Conservation (phyloP, 768 basidiomycete genomes). For the Multifurca ochricompacta region DNA sequence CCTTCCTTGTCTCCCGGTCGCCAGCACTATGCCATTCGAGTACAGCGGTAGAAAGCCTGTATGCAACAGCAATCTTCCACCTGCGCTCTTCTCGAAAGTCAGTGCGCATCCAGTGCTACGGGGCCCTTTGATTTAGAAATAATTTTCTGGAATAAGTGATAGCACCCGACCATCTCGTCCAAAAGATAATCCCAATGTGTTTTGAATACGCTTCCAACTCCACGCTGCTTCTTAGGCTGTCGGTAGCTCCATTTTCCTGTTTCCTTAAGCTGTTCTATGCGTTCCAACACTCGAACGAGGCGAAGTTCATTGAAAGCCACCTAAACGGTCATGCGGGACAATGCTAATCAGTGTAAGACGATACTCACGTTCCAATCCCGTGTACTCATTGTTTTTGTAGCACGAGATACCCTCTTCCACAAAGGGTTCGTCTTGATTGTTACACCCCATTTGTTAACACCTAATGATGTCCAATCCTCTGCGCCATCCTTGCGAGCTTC, state of each 20-base stretch:
- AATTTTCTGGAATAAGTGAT: background rate
- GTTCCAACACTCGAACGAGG: conserved; percentile 71
- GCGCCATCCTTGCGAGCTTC: conserved; percentile 34
- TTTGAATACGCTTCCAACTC: conserved; percentile 64
- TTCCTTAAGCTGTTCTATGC: conserved; percentile 76
- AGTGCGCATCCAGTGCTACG: conserved; percentile 90
- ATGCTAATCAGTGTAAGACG: background rate
- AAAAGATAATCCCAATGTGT: conserved; percentile 93
- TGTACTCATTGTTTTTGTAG: conserved; percentile 71
- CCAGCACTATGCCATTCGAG: conserved; percentile 81
- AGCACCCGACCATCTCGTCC: conserved; percentile 80
- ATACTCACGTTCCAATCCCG: conserved; percentile 73
- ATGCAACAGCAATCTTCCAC: conserved; percentile 86
- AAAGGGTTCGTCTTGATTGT: conserved; percentile 71
- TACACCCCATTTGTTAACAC: conserved; percentile 58
- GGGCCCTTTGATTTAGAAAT: background rate
- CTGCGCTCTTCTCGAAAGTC: conserved; percentile 92
- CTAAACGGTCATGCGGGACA: conserved; percentile 30
- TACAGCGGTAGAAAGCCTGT: conserved; percentile 71
- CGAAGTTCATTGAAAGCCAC: conserved; percentile 74
- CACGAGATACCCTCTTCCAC: conserved; percentile 57
- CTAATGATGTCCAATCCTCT: conserved; percentile 60
- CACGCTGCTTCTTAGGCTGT: conserved; percentile 91
- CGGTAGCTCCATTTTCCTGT: conserved; percentile 83
- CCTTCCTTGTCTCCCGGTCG: conserved; percentile 53